Evolutionary conservation across 1,284 basidiomycete genomes (phyloP).

Genomic region (Papiliotrema laurentii): DNA sequence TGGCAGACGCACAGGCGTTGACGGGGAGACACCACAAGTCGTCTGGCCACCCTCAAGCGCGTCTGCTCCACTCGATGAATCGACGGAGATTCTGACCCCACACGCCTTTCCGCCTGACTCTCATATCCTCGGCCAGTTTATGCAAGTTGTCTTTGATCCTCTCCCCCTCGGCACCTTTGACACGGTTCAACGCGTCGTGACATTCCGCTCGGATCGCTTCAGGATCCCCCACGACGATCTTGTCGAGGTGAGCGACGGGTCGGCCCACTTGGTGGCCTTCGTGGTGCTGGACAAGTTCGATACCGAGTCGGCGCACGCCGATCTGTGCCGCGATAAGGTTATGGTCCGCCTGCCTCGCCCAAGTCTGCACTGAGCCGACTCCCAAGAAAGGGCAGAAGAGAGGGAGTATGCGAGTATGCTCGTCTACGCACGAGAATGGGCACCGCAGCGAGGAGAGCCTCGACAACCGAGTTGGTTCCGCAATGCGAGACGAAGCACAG

Average conservation of each 20-base stretch:
- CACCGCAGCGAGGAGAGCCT: conserved; percentile 9
- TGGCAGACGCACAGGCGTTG: too few species aligned
- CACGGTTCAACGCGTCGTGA: background rate
- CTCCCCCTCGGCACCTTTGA: conserved; percentile 7
- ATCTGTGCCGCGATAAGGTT: conserved; percentile 4
- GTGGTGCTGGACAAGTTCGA: conserved; percentile 18
- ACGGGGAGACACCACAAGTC: too few species aligned
- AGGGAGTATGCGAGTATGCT: background rate
- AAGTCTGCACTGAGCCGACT: conserved; percentile 1
- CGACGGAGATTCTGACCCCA: conserved; percentile 10
- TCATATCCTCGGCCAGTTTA: conserved; percentile 5
- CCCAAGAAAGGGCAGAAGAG: background rate
- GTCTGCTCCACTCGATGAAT: conserved; percentile 3
- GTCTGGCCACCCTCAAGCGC: too few species aligned
- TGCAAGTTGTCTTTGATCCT: conserved; percentile 5
- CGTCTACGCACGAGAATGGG: conserved; percentile 11
- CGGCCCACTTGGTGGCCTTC: conserved; percentile 9
- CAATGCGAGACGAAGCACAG: conserved; percentile 15
- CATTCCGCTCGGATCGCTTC: conserved; percentile 5
- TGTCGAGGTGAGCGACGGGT: conserved; percentile 4
- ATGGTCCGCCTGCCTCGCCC: conserved; percentile 11
- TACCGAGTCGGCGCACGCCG: conserved; percentile 4
- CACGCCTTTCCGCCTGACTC: conserved; percentile 8
- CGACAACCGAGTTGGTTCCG: conserved; percentile 13
- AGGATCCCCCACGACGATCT: conserved; percentile 6